Evolutionary conservation across 495 filamentous ascomycete genomes (phyloP).

Genomic region (Xylaria bambusicola): DNA sequence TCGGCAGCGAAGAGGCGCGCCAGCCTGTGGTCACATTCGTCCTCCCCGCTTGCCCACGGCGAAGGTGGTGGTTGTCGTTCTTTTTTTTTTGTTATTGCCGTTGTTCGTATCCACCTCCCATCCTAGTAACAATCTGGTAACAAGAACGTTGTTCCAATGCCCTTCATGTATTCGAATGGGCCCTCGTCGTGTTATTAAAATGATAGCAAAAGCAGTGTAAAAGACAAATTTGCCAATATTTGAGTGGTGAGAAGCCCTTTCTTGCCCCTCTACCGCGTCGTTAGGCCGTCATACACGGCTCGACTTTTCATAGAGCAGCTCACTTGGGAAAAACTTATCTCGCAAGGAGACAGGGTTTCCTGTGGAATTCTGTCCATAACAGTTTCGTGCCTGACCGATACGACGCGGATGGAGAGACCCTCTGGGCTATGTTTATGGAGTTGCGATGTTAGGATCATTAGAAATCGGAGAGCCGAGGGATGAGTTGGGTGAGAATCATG

Average conservation of each 20-base stretch:
- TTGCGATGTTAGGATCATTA: constrained; percentile 35
- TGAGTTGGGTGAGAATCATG: constrained; percentile 35
- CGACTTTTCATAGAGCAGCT: constrained; percentile 15
- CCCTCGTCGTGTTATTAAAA: constrained; percentile 27
- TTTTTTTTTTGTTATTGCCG: too few species aligned
- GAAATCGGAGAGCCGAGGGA: constrained; percentile 29
- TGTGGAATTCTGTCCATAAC: constrained; percentile 2
- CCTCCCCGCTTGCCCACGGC: constrained; percentile 27
- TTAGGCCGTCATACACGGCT: constrained; percentile 1
- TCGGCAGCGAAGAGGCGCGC: constrained; percentile 37
- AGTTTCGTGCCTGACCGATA: neutral
- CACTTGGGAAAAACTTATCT: neutral
- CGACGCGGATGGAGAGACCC: constrained; percentile 1
- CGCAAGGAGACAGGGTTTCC: neutral
- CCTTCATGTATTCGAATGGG: constrained; percentile 24
- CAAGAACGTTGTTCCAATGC: constrained; percentile 19
- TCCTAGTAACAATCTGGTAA: constrained; percentile 27
- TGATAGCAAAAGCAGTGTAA: constrained; percentile 21
- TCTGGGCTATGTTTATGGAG: constrained; percentile 21
- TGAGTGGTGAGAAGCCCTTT: constrained; percentile 29
- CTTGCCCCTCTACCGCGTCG: constrained; percentile 15
- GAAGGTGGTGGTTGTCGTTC: too few species aligned
- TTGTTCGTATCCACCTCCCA: constrained; percentile 19
- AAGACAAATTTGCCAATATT: constrained; percentile 32
- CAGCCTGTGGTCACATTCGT: constrained; percentile 34